phyloP scores from a whole-genome alignment of 768 basidiomycete genomes.

The Kwoniella newhampshirensis region DNA sequence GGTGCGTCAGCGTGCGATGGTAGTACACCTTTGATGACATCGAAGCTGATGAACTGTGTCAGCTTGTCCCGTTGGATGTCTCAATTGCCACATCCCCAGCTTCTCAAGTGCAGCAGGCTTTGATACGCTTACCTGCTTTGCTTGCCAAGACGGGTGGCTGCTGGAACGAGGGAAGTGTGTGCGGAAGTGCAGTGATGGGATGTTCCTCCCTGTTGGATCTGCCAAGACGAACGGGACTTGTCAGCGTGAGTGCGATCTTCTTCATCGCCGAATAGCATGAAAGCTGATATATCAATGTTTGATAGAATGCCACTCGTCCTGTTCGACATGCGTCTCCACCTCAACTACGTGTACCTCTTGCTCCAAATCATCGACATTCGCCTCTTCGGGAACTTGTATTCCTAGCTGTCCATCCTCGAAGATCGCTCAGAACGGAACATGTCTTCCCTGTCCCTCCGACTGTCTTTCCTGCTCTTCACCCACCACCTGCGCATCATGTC shows the following conservation, averaged over 20 bases:
- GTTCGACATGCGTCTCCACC: constrained; percentile 36
- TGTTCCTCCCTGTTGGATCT: constrained; percentile 30
- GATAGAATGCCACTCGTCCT: constrained; percentile 43
- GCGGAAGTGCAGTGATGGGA: constrained; percentile 36
- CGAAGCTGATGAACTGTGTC: not conserved
- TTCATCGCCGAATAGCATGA: not conserved
- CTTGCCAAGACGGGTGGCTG: constrained; percentile 49
- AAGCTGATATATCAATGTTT: constrained; percentile 10
- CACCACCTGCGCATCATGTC: constrained; percentile 36
- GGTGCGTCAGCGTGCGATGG: constrained; percentile 26
- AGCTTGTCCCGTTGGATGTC: constrained; percentile 50
- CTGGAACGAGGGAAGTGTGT: constrained; percentile 42
- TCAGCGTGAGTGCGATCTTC: constrained; percentile 35
- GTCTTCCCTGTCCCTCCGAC: constrained; percentile 40
- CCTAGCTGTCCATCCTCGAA: constrained; percentile 38
- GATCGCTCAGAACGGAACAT: constrained; percentile 32
- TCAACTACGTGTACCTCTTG: constrained; percentile 44
- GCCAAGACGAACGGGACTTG: constrained; percentile 46
- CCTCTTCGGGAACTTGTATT: constrained; percentile 32
- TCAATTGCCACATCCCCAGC: constrained; percentile 39
- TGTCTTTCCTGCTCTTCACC: constrained; percentile 43
- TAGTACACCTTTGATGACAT: not conserved
- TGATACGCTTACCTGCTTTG: constrained; percentile 25
- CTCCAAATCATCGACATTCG: constrained; percentile 21
- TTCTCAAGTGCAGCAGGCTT: constrained; percentile 34